Base-by-base conservation (phyloP, 2,329 filamentous ascomycete species). In the Paecilomyces variotii region DNA sequence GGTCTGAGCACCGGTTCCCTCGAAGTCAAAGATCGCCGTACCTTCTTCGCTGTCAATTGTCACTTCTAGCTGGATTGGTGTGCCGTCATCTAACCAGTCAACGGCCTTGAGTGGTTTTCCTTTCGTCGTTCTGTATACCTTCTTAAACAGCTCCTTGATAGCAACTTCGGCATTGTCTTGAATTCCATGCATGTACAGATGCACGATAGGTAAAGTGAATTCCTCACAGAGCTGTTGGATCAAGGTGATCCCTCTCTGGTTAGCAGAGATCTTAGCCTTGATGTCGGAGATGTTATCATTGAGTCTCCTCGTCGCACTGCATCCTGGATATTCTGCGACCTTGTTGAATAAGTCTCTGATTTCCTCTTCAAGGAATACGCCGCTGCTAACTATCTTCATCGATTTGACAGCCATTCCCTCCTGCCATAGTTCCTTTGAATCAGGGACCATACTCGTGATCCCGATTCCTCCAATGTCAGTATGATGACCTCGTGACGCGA, bases 71-170 rank as follows among this genome's bases (percentile, higher is more conserved):
- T 82, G 78, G 65, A 92, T 90, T 0, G 87, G 87, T 27, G 82
- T 87, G 32, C 89, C 89, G 66, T 92, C 88, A 65, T 93, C 89
- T 87, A 91, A 91, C 75, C 84, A 88, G 67, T 92, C 89, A 2
- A 84, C 78, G 0, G 89, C 87, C 1, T 80, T 80, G 0, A 92
- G 81, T 26, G 87, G 82, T 59, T 83, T 81, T 5, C 85, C 85
- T 64, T 84, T 80, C 62, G 61, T 85, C 80, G 70, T 91, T 87
- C 63, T 91, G 83, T 91, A 82, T 25, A 91, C 84, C n/a, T 83
- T 77, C 67, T 86, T 89, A 35, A 93, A 78, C 2, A 92, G 77
- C 56, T 82, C 82, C 12, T 87, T 82, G 0, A 94, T 89, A 54
- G 84, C 86, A 1, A 84, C 76, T 63, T 90, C 89, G 0, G 89